These are phyloP conservation scores for Trichophyton equinum DNA, from an alignment of 2,329 filamentous ascomycete species.

Conservation along the genomic window DNA sequence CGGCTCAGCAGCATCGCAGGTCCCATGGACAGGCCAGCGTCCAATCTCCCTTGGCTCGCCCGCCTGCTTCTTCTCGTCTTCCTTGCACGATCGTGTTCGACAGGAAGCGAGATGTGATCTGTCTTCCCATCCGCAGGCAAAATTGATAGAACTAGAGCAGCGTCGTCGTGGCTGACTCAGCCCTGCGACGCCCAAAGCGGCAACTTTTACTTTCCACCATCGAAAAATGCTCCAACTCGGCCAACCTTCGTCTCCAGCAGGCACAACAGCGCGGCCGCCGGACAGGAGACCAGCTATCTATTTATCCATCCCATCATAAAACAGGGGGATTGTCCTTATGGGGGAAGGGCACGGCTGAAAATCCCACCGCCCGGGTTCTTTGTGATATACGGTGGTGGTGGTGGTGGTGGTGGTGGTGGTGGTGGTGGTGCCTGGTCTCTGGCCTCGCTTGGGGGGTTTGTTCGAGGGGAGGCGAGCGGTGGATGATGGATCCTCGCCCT, in stretches of 20 bases:
- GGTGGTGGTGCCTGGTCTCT: too few species aligned
- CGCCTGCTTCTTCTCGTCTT: background rate
- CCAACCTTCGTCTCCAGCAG: background rate
- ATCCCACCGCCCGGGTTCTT: background rate
- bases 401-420: too few species aligned
- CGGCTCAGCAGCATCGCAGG: background rate
- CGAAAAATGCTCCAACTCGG: background rate
- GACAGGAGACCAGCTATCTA: background rate
- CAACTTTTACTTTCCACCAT: background rate
- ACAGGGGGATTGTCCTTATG: too few species aligned
- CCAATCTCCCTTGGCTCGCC: background rate
- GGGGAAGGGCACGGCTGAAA: too few species aligned
- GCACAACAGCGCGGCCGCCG: background rate
- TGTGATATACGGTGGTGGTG: background rate
- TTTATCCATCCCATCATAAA: too few species aligned
- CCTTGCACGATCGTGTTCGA: background rate
- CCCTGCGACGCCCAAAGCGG: constrained; percentile 1
- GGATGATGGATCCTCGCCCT: background rate
- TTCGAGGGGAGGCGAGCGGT: too few species aligned
- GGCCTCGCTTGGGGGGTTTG: too few species aligned
- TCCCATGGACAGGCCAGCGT: background rate
- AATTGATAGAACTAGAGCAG: background rate
- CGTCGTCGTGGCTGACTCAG: background rate
- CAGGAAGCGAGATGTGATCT: background rate
- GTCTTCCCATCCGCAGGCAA: background rate